Base-by-base conservation (phyloP, 306 rosid species). In the Biancaea sappan region DNA sequence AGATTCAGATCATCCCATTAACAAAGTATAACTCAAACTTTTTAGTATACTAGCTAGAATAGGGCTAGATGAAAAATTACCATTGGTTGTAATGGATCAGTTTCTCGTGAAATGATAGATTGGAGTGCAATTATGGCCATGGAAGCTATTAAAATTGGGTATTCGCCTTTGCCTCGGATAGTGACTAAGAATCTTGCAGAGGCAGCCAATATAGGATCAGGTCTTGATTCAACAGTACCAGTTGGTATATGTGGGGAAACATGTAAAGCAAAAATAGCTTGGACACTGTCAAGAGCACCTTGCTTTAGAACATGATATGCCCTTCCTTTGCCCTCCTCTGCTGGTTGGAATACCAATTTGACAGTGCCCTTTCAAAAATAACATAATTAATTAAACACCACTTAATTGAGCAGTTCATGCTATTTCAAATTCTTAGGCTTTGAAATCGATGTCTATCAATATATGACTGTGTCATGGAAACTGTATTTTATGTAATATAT, bases 301-400 rank as follows among this genome's bases (percentile, higher is more conserved):
- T 84, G 88, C 72, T 88, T 46, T 31, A 88, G 28, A 71, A 86
- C 66, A 53, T 88, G 81, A 65, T 79, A 82, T 56, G 93, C 90
- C 76, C 93, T 87, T 5, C 74, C 87, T 40, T 10, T 58, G 18
- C 87, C 88, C 81, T 86, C 87, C 70, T 88, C 93, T 16, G 76
- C 93, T 38, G 88, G 93, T 75, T 88, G 93, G 43, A 86, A 88
- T 37, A 84, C 92, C 44, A 88, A 77, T 88, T 88, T 88, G 29
- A 88, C 78, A 9, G 90, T 88, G 38, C 93, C 88, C 90, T 85
- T 54, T 26, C 62, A 56, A 28, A 56, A 56, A 2, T 13, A 56
- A 26, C n/a, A n/a, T n/a, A n/a, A n/a, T n/a, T n/a, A n/a, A n/a
- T n/a, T n/a, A n/a, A n/a, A n/a, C n/a, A n/a, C 13, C 13, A 14